Evolutionary conservation across 169 alveolate species (phyloP).

Genomic region (Eimeria acervulina): DNA sequence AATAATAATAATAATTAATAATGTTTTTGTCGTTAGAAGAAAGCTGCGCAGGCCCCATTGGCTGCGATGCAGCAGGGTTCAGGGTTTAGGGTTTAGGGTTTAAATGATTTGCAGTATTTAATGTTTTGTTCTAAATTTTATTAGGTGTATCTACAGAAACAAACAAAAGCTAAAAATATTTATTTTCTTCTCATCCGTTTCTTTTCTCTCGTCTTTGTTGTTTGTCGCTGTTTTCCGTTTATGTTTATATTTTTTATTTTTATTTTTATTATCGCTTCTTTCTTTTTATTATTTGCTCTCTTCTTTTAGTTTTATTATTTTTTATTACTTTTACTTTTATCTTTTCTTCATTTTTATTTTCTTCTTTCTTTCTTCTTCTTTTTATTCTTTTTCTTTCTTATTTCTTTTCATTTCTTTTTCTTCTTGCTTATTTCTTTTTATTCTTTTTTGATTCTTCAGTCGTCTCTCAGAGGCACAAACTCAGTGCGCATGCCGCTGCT

Average conservation of each 20-base stretch:
- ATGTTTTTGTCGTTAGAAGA: too few relatives aligned
- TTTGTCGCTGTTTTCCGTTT: too few relatives aligned
- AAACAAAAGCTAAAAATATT: not conserved
- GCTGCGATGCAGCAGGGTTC: too few relatives aligned
- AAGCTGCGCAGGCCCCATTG: too few relatives aligned
- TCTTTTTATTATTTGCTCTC: not conserved
- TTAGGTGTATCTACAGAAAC: too few relatives aligned
- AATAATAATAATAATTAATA: too few relatives aligned
- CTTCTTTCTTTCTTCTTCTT: too few relatives aligned
- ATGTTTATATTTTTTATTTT: too few relatives aligned
- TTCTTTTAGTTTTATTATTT: not conserved
- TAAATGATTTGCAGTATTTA: too few relatives aligned
- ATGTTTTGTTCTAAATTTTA: too few relatives aligned
- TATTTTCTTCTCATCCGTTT: not conserved
- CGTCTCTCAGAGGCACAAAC: constrained; percentile 12
- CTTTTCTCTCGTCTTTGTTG: not conserved
- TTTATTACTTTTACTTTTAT: not conserved
- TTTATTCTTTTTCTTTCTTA: too few relatives aligned
- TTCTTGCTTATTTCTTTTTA: not conserved
- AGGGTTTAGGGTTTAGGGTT: not conserved
- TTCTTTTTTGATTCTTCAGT: not conserved
- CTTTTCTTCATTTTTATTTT: not conserved
- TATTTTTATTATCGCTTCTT: not conserved
- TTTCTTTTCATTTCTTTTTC: not conserved
- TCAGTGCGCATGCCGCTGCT: constrained; percentile 17